These are phyloP conservation scores for Hygrophorus pudorinus DNA, from an alignment of 768 basidiomycete genomes.

Conservation along the genomic window DNA sequence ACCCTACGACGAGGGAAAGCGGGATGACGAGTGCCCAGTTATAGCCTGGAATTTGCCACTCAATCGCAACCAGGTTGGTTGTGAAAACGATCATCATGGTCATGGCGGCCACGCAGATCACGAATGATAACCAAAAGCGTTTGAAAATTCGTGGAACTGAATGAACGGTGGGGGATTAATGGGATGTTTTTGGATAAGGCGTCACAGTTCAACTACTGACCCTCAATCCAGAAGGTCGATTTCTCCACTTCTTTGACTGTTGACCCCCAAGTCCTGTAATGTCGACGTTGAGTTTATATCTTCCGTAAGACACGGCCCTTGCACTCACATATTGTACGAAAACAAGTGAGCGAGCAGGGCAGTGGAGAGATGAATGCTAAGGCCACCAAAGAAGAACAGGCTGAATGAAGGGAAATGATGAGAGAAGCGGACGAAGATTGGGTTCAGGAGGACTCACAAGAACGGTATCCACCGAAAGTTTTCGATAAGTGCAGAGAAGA, in stretches of 20 bases:
- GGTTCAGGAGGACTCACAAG: slow-evolving; percentile 43
- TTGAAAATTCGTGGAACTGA: slow-evolving; percentile 16
- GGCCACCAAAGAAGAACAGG: slow-evolving; percentile 73
- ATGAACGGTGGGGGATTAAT: slow-evolving; percentile 18
- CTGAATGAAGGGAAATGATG: slow-evolving; percentile 20
- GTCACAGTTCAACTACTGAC: no score
- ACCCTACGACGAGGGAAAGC: slow-evolving; percentile 47
- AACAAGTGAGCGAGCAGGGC: slow-evolving; percentile 63
- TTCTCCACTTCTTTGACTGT: slow-evolving; percentile 73
- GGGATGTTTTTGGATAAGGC: not conserved
- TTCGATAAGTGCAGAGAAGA: slow-evolving; percentile 41
- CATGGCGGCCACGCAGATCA: slow-evolving; percentile 1
- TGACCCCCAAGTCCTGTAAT: slow-evolving; percentile 47
- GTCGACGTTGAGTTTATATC: no score
- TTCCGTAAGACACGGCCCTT: no score
- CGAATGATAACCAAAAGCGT: not conserved
- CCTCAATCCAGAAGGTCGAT: slow-evolving; percentile 86
- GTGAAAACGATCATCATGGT: slow-evolving; percentile 43
- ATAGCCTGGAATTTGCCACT: slow-evolving; percentile 42
- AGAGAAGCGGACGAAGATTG: not conserved
- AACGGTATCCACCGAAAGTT: slow-evolving; percentile 61
- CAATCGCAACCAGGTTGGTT: slow-evolving; percentile 11
- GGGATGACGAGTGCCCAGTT: slow-evolving; percentile 75
- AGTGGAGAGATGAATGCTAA: slow-evolving; percentile 59
- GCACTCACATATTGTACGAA: slow-evolving; percentile 49